Evolutionary conservation across 345 rosid genomes (phyloP), one percentile per base, ranked within the genome.

Genomic region (Citrus glauca): DNA sequence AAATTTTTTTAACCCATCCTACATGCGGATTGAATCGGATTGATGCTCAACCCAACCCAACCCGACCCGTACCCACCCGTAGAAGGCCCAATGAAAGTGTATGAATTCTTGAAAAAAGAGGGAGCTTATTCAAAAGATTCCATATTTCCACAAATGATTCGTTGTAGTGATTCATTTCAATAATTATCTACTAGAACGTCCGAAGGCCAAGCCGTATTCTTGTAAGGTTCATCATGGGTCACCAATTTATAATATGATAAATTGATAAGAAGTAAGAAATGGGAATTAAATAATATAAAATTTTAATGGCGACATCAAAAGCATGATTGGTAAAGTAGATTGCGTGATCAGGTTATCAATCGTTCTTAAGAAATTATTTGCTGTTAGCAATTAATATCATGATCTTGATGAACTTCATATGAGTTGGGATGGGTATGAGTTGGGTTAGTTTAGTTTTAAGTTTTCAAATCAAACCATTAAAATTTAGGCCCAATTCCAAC

Each of bases 1-100:
- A 30, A 30, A 3, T 30, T 30, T 30, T 30, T 30, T 30, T 0
- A 30, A 3, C 4, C 0, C 0, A 0, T 30, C 3, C 0, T 30
- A 30, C 4, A 30, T 30, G 32, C 4, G 2, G 32, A 30, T 30
- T 30, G 32, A 4, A 0, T 30, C 32, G 0, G 32, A 1, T 30
- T 30, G 32, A 30, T 30, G 3, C 3, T 3, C 32, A 3, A 30
- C 4, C 2, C 32, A 0, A 30, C 30, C 32, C 32, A 3, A 30
- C 0, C 32, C 32, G 0, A 30, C 32, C 32, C 4, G 4, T 30
- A 4, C 4, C 32, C 32, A 30, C 32, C 32, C 32, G 0, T 30
- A 30, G 0, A 30, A 30, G 32, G 4, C 32, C 32, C 32, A 2
- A 30, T 30, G 32, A 30, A 30, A 30, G 4, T 30, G 32, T 4